These are phyloP conservation scores for Cephalotrichum gorgonifer DNA, from an alignment of 2,329 filamentous ascomycete genomes.

Conservation along the genomic window DNA sequence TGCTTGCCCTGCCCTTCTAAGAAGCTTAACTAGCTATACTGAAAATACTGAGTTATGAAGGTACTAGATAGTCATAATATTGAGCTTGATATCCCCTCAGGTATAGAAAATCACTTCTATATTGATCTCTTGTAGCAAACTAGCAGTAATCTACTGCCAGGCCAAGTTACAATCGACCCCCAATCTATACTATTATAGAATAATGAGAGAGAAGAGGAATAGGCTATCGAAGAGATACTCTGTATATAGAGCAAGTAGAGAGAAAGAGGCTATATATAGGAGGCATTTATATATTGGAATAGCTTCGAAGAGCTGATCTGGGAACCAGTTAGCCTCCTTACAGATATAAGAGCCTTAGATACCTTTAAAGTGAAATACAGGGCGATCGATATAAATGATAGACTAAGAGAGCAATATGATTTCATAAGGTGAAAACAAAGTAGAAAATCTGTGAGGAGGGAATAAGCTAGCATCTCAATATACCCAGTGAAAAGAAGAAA, in stretches of 20 bases:
- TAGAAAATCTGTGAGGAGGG: too few species aligned
- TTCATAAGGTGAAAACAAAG: too few species aligned
- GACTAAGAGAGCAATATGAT: too few species aligned
- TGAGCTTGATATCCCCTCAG: neutral
- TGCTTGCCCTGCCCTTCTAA: neutral
- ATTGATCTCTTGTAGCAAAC: neutral
- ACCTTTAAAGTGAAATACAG: too few species aligned
- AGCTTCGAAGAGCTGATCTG: too few species aligned
- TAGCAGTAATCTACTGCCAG: neutral
- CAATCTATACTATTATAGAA: neutral
- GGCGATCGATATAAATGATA: too few species aligned
- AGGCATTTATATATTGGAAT: neutral
- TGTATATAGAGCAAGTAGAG: neutral
- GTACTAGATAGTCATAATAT: neutral
- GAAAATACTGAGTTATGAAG: slow-evolving; percentile 1
- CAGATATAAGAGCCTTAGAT: too few species aligned
- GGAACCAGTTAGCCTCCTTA: too few species aligned
- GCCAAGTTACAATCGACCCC: neutral
- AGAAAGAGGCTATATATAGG: neutral
- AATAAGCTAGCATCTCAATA: too few species aligned
- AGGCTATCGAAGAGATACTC: neutral
- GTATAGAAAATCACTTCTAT: neutral
- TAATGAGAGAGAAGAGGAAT: neutral
- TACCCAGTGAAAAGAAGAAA: too few species aligned
- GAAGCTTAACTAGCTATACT: slow-evolving; percentile 2